These are phyloP conservation scores for Aspergillus fijiensis DNA, from an alignment of 2,329 filamentous ascomycete species.

Conservation along the genomic window DNA sequence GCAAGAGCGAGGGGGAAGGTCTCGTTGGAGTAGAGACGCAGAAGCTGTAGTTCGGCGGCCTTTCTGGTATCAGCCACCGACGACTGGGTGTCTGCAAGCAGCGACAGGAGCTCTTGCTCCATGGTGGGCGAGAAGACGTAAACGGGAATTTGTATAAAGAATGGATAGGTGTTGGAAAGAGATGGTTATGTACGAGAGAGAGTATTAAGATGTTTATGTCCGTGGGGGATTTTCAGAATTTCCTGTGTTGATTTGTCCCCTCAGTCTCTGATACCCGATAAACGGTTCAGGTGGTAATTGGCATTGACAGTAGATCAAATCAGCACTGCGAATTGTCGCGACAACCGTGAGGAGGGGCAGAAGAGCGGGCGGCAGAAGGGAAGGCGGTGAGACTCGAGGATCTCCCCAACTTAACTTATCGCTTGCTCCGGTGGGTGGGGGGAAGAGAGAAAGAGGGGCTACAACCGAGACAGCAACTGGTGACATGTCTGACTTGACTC, in stretches of 20 bases:
- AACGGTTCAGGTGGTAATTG: background rate
- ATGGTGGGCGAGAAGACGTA: conserved; percentile 49
- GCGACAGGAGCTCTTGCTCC: conserved; percentile 88
- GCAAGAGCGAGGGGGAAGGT: conserved; percentile 78
- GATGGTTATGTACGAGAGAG: background rate
- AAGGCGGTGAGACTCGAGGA: conserved; percentile 19
- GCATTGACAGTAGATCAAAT: background rate
- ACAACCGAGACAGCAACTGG: background rate
- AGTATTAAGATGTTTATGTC: background rate
- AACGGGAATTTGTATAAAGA: background rate
- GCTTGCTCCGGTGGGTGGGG: background rate
- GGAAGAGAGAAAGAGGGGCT: background rate
- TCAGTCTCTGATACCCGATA: background rate
- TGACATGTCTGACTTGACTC: background rate
- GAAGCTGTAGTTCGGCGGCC: conserved; percentile 80
- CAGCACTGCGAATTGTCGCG: conserved; percentile 18
- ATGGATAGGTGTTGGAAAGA: background rate
- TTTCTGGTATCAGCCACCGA: conserved; percentile 73
- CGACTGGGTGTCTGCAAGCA: conserved; percentile 84
- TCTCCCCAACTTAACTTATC: background rate
- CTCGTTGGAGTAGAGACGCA: conserved; percentile 64
- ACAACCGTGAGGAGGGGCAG: conserved; percentile 18
- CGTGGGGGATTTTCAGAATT: background rate
- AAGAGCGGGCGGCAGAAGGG: conserved; percentile 8
- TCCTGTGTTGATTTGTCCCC: background rate